These are phyloP conservation scores for Cordyceps cateniannulata DNA, from an alignment of 2,329 filamentous ascomycete genomes.

Conservation along the genomic window DNA sequence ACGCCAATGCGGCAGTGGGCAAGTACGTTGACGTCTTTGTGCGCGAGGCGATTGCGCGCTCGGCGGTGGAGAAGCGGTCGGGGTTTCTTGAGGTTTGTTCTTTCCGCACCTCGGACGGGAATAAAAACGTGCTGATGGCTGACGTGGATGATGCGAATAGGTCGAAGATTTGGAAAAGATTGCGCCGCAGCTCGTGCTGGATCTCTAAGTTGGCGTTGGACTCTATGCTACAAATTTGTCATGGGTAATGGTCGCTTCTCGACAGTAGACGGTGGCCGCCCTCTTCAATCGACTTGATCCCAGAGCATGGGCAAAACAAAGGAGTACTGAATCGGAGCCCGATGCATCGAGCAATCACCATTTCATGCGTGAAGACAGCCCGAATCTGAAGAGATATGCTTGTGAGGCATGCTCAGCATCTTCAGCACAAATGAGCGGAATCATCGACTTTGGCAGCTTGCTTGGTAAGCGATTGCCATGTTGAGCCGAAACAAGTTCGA, in stretches of 20 bases:
- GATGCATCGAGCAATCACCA: not conserved
- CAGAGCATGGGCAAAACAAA: not conserved
- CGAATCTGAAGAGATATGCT: not conserved
- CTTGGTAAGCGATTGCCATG: not conserved
- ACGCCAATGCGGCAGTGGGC: conserved; percentile 69
- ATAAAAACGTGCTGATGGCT: not conserved
- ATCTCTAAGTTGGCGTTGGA: conserved; percentile 55
- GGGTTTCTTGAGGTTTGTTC: conserved; percentile 64
- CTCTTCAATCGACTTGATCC: not conserved
- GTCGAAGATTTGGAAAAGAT: conserved; percentile 88
- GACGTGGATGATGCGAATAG: conserved; percentile 30
- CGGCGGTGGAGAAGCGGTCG: conserved; percentile 61
- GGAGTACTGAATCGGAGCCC: not conserved
- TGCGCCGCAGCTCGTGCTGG: conserved; percentile 75
- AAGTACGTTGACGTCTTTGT: conserved; percentile 92
- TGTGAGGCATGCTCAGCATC: no score
- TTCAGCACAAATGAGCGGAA: not conserved
- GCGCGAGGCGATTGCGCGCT: conserved; percentile 76
- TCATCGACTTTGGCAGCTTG: not conserved
- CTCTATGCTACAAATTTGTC: not conserved
- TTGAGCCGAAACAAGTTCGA: not conserved
- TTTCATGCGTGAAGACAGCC: not conserved
- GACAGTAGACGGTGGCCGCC: not conserved
- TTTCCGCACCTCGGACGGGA: not conserved
- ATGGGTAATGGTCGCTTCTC: not conserved